Base-by-base conservation (phyloP, 345 rosid genomes). In the Psidium guajava region DNA sequence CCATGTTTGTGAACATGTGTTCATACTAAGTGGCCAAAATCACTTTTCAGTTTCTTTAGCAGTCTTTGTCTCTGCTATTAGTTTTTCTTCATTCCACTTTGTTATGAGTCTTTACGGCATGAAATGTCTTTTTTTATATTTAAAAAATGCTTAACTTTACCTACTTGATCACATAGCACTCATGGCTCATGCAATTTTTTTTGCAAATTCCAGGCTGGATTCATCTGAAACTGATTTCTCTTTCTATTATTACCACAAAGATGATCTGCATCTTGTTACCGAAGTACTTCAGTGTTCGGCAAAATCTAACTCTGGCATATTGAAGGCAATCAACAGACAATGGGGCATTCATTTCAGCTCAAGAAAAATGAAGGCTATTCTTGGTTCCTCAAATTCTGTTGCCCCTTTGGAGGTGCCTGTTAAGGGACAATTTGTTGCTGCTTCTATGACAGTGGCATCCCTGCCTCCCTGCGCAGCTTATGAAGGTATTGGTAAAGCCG, bases 171-270 rank as follows among this genome's bases (percentile, higher is more conserved):
- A 36, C 80, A 69, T 18, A 18, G 10, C 36, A 10, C 40, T 52
- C 56, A 75, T 16, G 25, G 36, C 27, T 82, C 54, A 22, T 82
- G 75, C 87, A 28, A 42, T 81, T 50, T 36, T 75, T 88, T 87
- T 54, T 64, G 86, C 82, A 86, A 84, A 82, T 89, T 94, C 90
- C 98, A 95, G 99, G 91, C 90, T 94, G 83, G 98, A 97, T 86
- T 91, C 93, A 57, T 89, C 88, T 84, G 93, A 87, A 73, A 49
- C 87, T 32, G 95, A 90, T 55, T 87, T 57, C n/a, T 86, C 88
- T 59, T 87, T 91, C 86, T 92, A 90, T 88, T 95, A 90, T 91
- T 97, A 95, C 88, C 91, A 91, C 80, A 89, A 85, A 85, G 87
- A 91, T 89, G 98, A 93, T 89, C 92, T 97, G 87, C 87, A 86